Evolutionary conservation across 2,329 filamentous ascomycete species (phyloP).

Genomic region (Onygenales sp.): DNA sequence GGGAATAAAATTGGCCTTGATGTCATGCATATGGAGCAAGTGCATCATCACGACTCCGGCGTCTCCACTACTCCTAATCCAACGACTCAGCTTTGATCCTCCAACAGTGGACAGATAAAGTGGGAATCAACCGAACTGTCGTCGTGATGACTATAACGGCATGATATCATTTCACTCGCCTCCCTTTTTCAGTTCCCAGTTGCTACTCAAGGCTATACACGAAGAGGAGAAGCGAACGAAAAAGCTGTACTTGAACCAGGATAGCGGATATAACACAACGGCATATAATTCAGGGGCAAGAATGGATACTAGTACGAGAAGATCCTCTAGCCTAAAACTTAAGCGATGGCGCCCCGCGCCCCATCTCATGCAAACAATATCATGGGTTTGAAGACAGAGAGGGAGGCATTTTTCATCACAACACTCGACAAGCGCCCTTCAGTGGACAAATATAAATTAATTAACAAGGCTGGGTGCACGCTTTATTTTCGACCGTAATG

Average conservation of each 20-base stretch:
- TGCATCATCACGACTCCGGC: neutral
- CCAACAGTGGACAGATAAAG: neutral
- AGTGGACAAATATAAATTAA: neutral
- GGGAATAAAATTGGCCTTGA: neutral
- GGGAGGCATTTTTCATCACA: neutral
- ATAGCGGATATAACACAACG: neutral
- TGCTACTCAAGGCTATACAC: neutral
- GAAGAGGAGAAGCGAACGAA: neutral
- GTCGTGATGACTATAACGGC: too few species aligned
- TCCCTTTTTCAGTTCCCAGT: too few species aligned
- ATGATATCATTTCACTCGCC: too few species aligned
- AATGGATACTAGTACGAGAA: neutral
- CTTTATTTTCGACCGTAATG: too few species aligned
- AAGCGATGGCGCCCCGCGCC: neutral
- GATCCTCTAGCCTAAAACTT: neutral
- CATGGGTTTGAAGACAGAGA: neutral
- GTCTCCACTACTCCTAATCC: neutral
- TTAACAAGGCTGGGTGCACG: too few species aligned
- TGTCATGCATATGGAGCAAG: conserved; percentile 1
- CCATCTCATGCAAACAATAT: neutral
- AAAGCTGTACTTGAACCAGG: neutral
- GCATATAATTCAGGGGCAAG: neutral
- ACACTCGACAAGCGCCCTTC: neutral
- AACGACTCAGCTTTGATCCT: neutral
- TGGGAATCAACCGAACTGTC: neutral